These are phyloP conservation scores for Trichoderma sp. DNA, from an alignment of 2,329 filamentous ascomycete genomes.

Conservation along the genomic window DNA sequence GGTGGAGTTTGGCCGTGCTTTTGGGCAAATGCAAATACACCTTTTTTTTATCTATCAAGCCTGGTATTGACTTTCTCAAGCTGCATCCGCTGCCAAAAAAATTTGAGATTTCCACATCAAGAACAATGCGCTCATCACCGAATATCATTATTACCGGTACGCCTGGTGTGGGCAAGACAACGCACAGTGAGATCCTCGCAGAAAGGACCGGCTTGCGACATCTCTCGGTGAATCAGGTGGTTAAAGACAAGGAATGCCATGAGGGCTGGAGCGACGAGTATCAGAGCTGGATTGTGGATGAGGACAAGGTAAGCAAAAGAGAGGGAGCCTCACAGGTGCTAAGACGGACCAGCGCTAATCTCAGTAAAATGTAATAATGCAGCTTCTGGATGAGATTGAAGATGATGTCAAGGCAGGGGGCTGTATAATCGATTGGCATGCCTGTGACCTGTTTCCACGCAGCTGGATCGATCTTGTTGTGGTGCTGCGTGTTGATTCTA, in stretches of 20 bases:
- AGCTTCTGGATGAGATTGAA: slow-evolving; percentile 88
- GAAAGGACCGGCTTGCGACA: slow-evolving; percentile 75
- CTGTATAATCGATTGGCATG: slow-evolving; percentile 95
- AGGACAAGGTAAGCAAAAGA: slow-evolving; percentile 71
- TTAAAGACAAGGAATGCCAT: slow-evolving; percentile 83
- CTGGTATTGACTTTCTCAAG: neutral
- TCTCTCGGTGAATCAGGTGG: slow-evolving; percentile 84
- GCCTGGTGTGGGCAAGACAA: slow-evolving; percentile 93
- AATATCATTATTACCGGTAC: slow-evolving; percentile 97
- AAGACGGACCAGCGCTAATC: neutral
- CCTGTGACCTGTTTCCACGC: slow-evolving; percentile 90
- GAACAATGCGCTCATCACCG: slow-evolving; percentile 55
- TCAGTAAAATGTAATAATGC: neutral
- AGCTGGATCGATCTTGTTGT: slow-evolving; percentile 95
- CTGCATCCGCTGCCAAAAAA: neutral
- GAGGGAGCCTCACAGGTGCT: neutral
- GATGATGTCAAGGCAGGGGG: slow-evolving; percentile 75
- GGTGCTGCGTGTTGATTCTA: slow-evolving; percentile 79
- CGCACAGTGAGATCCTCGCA: slow-evolving; percentile 80
- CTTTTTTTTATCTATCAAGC: neutral
- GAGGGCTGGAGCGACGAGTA: slow-evolving; percentile 85
- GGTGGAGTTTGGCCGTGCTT: slow-evolving; percentile 13
- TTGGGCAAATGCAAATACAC: neutral
- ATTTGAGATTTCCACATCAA: neutral
- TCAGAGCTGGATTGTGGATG: slow-evolving; percentile 89